Evolutionary conservation across 129 eudicot species (phyloP), one percentile per base, ranked within the genome.

Genomic region (Cynara cardunculus): DNA sequence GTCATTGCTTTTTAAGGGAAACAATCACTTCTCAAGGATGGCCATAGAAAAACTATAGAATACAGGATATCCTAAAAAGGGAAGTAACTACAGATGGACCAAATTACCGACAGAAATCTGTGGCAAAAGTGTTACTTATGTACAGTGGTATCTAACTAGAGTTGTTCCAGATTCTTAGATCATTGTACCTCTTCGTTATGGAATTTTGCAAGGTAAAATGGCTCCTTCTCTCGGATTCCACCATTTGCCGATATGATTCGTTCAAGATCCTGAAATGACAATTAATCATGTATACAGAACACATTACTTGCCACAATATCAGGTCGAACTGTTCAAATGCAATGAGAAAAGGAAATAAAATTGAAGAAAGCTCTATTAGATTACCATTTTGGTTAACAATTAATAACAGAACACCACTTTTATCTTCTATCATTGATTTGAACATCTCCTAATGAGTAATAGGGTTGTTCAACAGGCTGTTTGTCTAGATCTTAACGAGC

Each of bases 211-310:
- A 94, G 91, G 81, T 72, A 90, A 85, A 94, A 94, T 27, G 99
- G 99, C 82, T 94, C 99, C 73, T 86, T 82, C 84, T 92, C 96
- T 75, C 87, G 73, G 73, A 87, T 64, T 61, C 97, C 99, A 31
- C 90, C 92, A 79, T 90, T 89, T 30, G 79, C 85, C 13, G 87
- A 84, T 73, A 92, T 46, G 69, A 94, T 92, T 82, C 92, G 90
- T 82, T 90, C 96, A 24, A 94, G 79, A 81, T 92, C 99, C 99
- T 94, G 89, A 81, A 26, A 87, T 18, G 46, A 71, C 59, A 49
- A 37, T 69, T 39, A 77, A 41, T 61, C 31, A 68, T 34, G 67
- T 46, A 26, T 49, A 5, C 34, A 18, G 35, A 69, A 66, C 65
- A 34, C 13, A 7, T 7, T 39, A 59, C 44, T 41, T 46, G 25